Evolutionary conservation across 164 flowering plant species (phyloP), one percentile per base, ranked within the genome.

Genomic region (Annona cherimola): DNA sequence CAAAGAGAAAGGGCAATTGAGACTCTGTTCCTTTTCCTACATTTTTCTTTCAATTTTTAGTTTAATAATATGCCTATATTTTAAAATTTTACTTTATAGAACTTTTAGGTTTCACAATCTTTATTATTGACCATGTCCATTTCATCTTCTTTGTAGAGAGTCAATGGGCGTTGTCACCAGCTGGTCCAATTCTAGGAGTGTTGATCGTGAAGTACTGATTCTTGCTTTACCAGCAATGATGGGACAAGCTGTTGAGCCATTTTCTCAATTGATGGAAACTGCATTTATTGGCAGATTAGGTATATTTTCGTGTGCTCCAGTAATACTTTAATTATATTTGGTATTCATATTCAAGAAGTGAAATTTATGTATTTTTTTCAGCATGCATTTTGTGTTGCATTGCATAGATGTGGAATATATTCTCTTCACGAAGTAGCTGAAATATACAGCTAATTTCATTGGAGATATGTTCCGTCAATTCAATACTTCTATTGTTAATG

Each of bases 221-320:
- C 94, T 96, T 78, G 76, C 96, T 75, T 75, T 91, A 73, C 97
- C 99, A 66, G 99, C 98, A 74, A 72, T 96, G 66, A 89, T 83
- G 74, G 98, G 97, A 65, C 98, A 91, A 80, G 98, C 91, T 20
- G 77, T 96, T 72, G 99, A 96, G 8, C 98, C 98, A 14, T 43
- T 96, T 40, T 80, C 94, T 68, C 98, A 86, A 76, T 77, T 93
- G 68, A 83, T 96, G 96, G 99, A 96, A 83, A 96, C 99, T 43
- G 98, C 94, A 73, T 96, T 84, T 78, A 92, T 96, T 81, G 99
- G 99, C 42, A 83, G 94, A 83, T 67, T 96, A 63, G 97, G 97
- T 92, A 82, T 70, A 57, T 8, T 16, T 69, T 50, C 57, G 14
- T 50, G 57, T 50, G 14, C 57, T 50, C 57, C 18, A 7, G 14